Conservation (phyloP, 192 early-diverging fungal species). For the Spizellomyces punctatus region DNA sequence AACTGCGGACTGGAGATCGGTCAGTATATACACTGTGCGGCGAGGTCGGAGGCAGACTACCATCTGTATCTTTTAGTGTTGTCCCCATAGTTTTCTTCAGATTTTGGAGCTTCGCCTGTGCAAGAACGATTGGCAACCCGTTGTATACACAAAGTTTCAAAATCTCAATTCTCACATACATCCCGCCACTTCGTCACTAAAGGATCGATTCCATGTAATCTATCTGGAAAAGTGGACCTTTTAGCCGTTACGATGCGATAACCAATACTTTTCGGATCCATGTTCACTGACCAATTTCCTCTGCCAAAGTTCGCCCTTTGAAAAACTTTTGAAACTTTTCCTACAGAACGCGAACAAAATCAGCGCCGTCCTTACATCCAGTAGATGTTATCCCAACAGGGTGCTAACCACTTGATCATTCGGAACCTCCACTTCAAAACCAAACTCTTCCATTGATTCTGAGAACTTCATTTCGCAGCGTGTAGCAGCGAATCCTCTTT, state of each 20-base stretch:
- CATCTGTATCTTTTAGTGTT: constrained; percentile 30
- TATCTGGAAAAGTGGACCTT: constrained; percentile 22
- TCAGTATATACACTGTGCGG: background rate
- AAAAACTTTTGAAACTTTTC: constrained; percentile 50
- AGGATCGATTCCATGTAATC: constrained; percentile 43
- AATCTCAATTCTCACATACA: constrained; percentile 16
- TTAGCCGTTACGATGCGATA: too few species aligned
- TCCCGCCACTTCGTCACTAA: constrained; percentile 18
- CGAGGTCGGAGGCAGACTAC: background rate
- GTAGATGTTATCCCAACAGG: background rate
- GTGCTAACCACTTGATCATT: constrained; percentile 37
- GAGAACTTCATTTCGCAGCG: constrained; percentile 47
- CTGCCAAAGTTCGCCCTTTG: constrained; percentile 35
- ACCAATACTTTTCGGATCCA: too few species aligned
- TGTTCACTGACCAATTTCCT: constrained; percentile 45
- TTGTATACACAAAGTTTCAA: constrained; percentile 3
- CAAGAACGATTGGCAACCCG: constrained; percentile 5
- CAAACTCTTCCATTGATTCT: constrained; percentile 46
- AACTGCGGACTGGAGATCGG: constrained; percentile 25
- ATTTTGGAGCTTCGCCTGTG: constrained; percentile 34
- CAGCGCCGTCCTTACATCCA: background rate
- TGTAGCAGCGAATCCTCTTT: constrained; percentile 49
- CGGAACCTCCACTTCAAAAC: constrained; percentile 54
- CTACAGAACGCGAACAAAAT: constrained; percentile 21
- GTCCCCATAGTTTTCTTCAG: constrained; percentile 45